Conservation (phyloP, 2,329 filamentous ascomycete genomes). For the Pseudohalonectria lignicola region DNA sequence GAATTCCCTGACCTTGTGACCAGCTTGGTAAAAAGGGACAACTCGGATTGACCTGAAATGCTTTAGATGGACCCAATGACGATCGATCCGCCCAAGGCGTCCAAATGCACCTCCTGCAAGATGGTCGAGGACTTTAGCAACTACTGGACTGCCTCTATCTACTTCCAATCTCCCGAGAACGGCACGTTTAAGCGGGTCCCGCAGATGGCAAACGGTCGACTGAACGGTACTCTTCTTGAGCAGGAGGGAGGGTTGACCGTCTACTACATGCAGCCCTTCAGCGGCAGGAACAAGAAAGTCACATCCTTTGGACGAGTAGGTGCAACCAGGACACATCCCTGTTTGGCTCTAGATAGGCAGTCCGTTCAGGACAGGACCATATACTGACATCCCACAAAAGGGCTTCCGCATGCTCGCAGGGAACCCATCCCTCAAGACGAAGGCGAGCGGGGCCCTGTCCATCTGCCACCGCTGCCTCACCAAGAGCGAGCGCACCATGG, state of each 20-base stretch:
- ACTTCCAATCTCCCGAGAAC: constrained; percentile 33
- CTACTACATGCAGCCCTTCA: constrained; percentile 34
- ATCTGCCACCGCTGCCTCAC: constrained; percentile 1
- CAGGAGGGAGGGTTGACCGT: constrained; percentile 29
- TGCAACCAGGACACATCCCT: constrained; percentile 26
- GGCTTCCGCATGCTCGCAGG: constrained; percentile 59
- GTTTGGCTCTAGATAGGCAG: constrained; percentile 23
- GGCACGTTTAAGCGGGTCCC: constrained; percentile 44
- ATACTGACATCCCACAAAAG: constrained; percentile 34
- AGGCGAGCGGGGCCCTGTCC: constrained; percentile 25
- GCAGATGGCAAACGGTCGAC: constrained; percentile 17
- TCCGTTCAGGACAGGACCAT: constrained; percentile 28
- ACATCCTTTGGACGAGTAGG: constrained; percentile 8
- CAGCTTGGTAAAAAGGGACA: background rate
- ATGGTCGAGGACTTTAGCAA: constrained; percentile 52
- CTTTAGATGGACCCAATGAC: constrained; percentile 1
- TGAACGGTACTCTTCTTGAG: constrained; percentile 17
- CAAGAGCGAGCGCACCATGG: background rate
- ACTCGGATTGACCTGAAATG: background rate
- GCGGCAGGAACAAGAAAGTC: background rate
- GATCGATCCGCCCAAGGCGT: constrained; percentile 13
- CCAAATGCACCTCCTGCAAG: constrained; percentile 54
- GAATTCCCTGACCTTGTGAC: background rate
- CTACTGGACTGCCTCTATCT: constrained; percentile 57
- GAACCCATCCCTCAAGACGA: constrained; percentile 36